phyloP scores from a whole-genome alignment of 2,329 filamentous ascomycete genomes.

The Chaetomium sp. region DNA sequence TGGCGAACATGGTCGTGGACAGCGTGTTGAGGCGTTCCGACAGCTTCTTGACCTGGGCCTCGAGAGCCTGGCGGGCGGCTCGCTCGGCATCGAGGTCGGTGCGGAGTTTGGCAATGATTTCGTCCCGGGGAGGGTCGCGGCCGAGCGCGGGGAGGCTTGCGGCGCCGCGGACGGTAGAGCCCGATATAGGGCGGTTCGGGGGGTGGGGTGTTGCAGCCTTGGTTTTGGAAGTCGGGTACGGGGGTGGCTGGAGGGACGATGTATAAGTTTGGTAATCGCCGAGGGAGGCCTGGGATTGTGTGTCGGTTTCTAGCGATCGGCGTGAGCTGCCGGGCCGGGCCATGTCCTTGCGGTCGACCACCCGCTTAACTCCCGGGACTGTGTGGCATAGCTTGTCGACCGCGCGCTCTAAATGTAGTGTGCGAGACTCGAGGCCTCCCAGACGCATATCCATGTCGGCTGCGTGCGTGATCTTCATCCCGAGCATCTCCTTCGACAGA shows the following conservation, averaged over 20 bases:
- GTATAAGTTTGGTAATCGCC: constrained; percentile 48
- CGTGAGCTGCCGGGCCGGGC: constrained; percentile 43
- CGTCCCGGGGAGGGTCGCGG: constrained; percentile 22
- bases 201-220: constrained; percentile 33
- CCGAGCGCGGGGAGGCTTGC: constrained; percentile 49
- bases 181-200: constrained; percentile 47
- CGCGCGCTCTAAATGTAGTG: constrained; percentile 56
- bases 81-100: constrained; percentile 60
- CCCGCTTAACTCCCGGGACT: constrained; percentile 44
- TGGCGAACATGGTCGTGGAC: constrained; percentile 46
- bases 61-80: constrained; percentile 56
- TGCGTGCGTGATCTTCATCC: constrained; percentile 61
- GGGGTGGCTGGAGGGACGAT: constrained; percentile 47
- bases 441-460: constrained; percentile 58
- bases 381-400: constrained; percentile 54
- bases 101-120: constrained; percentile 21
- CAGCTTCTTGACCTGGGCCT: constrained; percentile 58
- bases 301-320: constrained; percentile 43
- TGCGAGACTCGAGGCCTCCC: constrained; percentile 52
- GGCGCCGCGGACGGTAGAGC: constrained; percentile 51
- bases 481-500: constrained; percentile 52
- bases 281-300: constrained; percentile 47
- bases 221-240: constrained; percentile 38
- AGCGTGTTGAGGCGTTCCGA: constrained; percentile 53
- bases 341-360: constrained; percentile 36